Evolutionary conservation across 2,329 filamentous ascomycete genomes (phyloP).

Genomic region (Dothideomycetes sp.): DNA sequence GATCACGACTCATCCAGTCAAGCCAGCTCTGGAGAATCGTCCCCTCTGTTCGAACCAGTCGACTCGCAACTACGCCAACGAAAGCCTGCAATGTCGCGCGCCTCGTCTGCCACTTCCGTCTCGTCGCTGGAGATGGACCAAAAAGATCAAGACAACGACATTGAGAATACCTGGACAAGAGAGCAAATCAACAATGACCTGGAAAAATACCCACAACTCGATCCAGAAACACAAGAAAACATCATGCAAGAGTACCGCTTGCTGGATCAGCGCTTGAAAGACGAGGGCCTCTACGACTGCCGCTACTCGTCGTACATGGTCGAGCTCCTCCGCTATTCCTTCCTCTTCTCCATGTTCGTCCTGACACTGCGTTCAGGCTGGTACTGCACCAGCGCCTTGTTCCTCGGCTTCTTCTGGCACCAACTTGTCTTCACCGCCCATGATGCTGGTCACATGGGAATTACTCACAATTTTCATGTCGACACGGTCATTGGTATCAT

Average conservation of each 20-base stretch:
- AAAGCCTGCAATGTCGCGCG: slow-evolving; percentile 19
- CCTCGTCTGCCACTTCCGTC: slow-evolving; percentile 52
- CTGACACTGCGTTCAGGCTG: slow-evolving; percentile 33
- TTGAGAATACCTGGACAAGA: slow-evolving; percentile 59
- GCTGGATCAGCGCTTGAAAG: slow-evolving; percentile 61
- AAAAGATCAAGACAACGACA: slow-evolving; percentile 22
- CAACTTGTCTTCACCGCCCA: slow-evolving; percentile 90
- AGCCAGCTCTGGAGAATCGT: slow-evolving; percentile 46
- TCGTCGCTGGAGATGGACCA: slow-evolving; percentile 41
- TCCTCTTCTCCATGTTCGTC: slow-evolving; percentile 56
- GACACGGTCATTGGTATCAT: slow-evolving; percentile 84
- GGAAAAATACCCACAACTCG: slow-evolving; percentile 70
- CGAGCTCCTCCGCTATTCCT: slow-evolving; percentile 62
- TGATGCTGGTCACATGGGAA: slow-evolving; percentile 94
- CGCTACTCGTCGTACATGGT: slow-evolving; percentile 71
- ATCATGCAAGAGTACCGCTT: slow-evolving; percentile 77
- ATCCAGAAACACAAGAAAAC: slow-evolving; percentile 60
- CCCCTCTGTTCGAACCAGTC: slow-evolving; percentile 50
- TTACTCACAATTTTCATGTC: slow-evolving; percentile 78
- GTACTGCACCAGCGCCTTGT: slow-evolving; percentile 56
- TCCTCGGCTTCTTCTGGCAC: slow-evolving; percentile 81
- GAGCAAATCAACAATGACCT: slow-evolving; percentile 68
- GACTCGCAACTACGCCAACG: slow-evolving; percentile 25
- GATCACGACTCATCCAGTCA: slow-evolving; percentile 40
- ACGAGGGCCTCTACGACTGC: slow-evolving; percentile 72